phyloP scores from a whole-genome alignment of 192 early-diverging fungal genomes.

The Linnemannia hyalina region DNA sequence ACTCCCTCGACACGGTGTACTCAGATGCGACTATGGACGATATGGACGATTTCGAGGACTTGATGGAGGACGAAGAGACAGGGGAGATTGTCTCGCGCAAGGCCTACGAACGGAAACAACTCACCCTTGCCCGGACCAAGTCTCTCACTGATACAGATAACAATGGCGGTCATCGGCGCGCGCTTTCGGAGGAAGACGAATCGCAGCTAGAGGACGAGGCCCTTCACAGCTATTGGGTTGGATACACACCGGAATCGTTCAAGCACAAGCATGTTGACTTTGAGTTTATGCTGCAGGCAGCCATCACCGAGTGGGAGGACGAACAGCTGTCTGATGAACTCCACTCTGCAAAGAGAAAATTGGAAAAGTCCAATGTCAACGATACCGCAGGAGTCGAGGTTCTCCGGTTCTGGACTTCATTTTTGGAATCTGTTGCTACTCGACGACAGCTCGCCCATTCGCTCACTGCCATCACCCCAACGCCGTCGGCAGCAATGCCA shows the following conservation, averaged over 20 bases:
- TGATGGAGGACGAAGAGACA: constrained; percentile 41
- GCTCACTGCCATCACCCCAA: not conserved
- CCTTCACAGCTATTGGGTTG: constrained; percentile 54
- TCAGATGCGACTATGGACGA: constrained; percentile 27
- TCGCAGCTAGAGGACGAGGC: constrained; percentile 18
- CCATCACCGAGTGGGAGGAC: constrained; percentile 50
- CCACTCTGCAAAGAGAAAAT: constrained; percentile 44
- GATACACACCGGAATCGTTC: constrained; percentile 41
- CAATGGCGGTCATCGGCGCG: not conserved
- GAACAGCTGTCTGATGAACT: constrained; percentile 43
- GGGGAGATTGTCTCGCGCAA: constrained; percentile 25
- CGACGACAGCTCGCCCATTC: constrained; percentile 7
- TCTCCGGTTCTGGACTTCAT: constrained; percentile 52
- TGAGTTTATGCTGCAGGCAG: constrained; percentile 50
- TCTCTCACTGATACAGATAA: not conserved
- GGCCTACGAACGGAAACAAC: constrained; percentile 16
- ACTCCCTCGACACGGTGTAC: constrained; percentile 16
- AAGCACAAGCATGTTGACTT: constrained; percentile 49
- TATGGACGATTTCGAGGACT: constrained; percentile 23
- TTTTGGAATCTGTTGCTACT: constrained; percentile 48
- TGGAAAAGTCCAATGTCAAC: constrained; percentile 60
- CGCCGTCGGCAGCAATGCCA: not conserved
- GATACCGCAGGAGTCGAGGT: constrained; percentile 51
- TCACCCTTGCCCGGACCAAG: not conserved
- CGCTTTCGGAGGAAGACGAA: constrained; percentile 25